Evolutionary conservation across 2,329 filamentous ascomycete species (phyloP), one percentile per base, ranked within the genome.

Genomic region (Pyrenophora teres): DNA sequence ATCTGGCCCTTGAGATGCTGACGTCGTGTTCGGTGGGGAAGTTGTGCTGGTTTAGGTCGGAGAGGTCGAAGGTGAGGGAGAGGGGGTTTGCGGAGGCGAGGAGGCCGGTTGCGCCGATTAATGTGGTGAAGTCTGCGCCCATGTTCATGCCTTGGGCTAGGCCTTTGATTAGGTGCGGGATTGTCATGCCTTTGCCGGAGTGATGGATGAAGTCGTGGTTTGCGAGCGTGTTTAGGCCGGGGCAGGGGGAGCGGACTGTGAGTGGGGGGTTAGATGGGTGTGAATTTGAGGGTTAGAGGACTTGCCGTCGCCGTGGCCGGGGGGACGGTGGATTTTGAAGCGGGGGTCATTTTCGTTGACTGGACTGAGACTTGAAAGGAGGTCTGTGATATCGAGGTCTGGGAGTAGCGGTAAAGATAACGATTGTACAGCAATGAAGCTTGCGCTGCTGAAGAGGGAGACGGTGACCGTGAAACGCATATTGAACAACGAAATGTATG

Each of bases 11-110:
- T 3, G 58, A 62, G 7, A 63, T 56, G 10, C 44, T 51, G 5
- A 59, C 60, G 45, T 63, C 60, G 41, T 63, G 60, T 38, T 63
- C 60, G 35, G 61, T 63, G 31, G 60, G 58, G 37, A 61, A 61
- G 36, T 63, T 63, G 40, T 63, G 60, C 49, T 40, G 36, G 36
- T 45, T 46, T 3, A 63, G 18, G 8, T 63, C 50, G 40, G 45
- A 18, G 3, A 63, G 54, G 46, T 62, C 56, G 50, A 63, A 63
- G 16, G 56, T 55, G 38, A 59, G 56, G 16, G 35, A 46, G 2
- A 62, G 52, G 0, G 60, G 56, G 27, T 60, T 52, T 2, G 56
- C 50, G 0, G 58, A 60, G 31, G 60, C 18, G n/a, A 58, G 48
- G 0, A 63, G 49, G 2, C 56, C 60, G 0, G 50, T 50, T 13